phyloP scores from a whole-genome alignment of 305 asterid species.

The Solanum chacoense region DNA sequence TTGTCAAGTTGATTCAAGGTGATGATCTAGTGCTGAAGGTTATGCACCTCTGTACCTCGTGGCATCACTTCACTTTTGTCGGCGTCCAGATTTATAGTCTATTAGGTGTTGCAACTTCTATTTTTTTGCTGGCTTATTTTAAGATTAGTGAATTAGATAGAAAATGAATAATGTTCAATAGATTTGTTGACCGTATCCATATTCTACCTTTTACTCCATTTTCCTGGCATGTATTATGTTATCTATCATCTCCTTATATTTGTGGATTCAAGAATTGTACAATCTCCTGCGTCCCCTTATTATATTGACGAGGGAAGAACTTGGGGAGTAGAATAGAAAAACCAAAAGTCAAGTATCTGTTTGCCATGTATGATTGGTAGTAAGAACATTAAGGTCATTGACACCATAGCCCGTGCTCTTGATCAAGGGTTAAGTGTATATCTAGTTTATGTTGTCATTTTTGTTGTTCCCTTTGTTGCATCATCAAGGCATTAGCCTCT shows the following conservation, averaged over 20 bases:
- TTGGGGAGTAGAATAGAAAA: neutral
- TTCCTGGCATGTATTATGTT: neutral
- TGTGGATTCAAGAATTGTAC: neutral
- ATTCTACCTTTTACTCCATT: neutral
- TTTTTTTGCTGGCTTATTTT: neutral
- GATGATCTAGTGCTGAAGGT: neutral
- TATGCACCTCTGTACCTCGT: neutral
- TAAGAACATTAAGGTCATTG: neutral
- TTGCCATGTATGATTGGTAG: neutral
- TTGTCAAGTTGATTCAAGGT: neutral
- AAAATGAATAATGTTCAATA: neutral
- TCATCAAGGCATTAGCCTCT: neutral
- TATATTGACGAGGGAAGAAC: neutral
- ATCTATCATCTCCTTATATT: neutral
- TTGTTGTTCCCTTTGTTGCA: neutral
- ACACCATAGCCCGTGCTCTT: neutral
- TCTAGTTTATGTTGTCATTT: neutral
- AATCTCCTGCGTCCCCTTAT: neutral
- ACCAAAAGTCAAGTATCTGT: neutral
- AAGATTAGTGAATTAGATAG: neutral
- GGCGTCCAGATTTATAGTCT: neutral
- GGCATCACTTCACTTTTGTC: neutral
- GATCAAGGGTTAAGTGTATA: neutral
- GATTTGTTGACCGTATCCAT: neutral
- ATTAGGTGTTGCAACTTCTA: neutral